Conservation (phyloP, 441 rosid species). For the Viola pubescens region DNA sequence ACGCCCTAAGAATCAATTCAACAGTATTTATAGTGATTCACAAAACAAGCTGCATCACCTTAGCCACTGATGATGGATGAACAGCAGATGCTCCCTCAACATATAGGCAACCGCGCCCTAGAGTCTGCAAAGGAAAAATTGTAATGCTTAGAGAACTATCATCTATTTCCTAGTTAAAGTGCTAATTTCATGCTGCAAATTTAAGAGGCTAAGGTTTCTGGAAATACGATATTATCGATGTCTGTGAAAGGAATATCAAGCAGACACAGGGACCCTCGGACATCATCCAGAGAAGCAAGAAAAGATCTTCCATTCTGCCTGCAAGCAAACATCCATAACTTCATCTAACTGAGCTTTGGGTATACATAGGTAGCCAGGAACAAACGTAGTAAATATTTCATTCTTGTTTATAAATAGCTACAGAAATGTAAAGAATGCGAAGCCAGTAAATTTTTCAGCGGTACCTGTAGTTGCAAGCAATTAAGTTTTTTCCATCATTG, state of each 20-base stretch:
- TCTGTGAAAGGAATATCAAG: constrained; percentile 84
- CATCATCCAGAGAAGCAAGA: constrained; percentile 66
- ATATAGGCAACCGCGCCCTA: constrained; percentile 52
- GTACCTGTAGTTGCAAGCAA: constrained; percentile 85
- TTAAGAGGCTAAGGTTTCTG: constrained; percentile 15
- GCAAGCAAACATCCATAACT: constrained; percentile 23
- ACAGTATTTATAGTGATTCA: constrained; percentile 5
- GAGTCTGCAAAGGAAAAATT: constrained; percentile 39
- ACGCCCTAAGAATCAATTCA: background rate
- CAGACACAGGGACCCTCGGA: constrained; percentile 48
- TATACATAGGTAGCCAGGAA: background rate
- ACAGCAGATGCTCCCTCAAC: constrained; percentile 78
- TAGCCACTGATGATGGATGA: constrained; percentile 79
- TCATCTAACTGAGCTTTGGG: constrained; percentile 3
- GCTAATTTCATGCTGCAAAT: constrained; percentile 6
- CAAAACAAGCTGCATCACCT: constrained; percentile 32
- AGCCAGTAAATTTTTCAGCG: constrained; percentile 10
- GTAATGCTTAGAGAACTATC: constrained; percentile 10
- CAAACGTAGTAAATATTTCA: background rate
- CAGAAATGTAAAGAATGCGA: constrained; percentile 6
- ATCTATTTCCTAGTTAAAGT: constrained; percentile 11
- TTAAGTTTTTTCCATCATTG: constrained; percentile 43
- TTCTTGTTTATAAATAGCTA: background rate
- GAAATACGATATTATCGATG: constrained; percentile 57
- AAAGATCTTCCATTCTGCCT: constrained; percentile 85